phyloP scores from a whole-genome alignment of 1,284 basidiomycete genomes.

The Dichomitus squalens region DNA sequence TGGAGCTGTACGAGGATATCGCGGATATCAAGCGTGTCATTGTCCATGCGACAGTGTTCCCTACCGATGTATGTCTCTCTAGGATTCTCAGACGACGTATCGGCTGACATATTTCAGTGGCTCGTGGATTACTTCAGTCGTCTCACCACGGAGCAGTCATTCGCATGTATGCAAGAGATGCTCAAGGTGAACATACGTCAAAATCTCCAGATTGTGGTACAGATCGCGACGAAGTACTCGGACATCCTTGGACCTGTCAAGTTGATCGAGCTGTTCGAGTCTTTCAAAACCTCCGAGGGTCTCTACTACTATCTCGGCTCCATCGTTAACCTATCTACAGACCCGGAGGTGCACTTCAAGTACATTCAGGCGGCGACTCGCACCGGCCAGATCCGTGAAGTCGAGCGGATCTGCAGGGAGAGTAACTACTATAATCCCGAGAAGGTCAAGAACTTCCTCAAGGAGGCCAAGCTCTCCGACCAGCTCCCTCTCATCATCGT shows the following conservation, averaged over 20 bases:
- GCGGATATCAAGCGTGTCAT: slow-evolving; percentile 98
- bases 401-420: slow-evolving; percentile 98
- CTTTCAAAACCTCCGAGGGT: slow-evolving; percentile 97
- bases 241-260: slow-evolving; percentile 97
- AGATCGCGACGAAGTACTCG: slow-evolving; percentile 99
- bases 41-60: slow-evolving; percentile 89
- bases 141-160: slow-evolving; percentile 98
- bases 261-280: slow-evolving; percentile 98
- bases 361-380: slow-evolving; percentile 99
- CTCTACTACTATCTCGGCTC: slow-evolving; percentile 98
- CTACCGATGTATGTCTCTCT: slow-evolving; percentile 65
- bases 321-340: slow-evolving; percentile 95
- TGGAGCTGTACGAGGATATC: slow-evolving; percentile 98
- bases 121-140: slow-evolving; percentile 97
- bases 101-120: slow-evolving; percentile 60
- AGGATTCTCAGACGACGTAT: not conserved
- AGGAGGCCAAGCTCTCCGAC: slow-evolving; percentile 95
- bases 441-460: slow-evolving; percentile 99
- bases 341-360: slow-evolving; percentile 99
- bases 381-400: slow-evolving; percentile 98
- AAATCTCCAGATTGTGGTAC: slow-evolving; percentile 95
- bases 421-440: slow-evolving; percentile 98
- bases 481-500: slow-evolving; percentile 99
- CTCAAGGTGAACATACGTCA: slow-evolving; percentile 96
- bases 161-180: slow-evolving; percentile 98